Base-by-base conservation (phyloP, 305 asterid species). In the Withania somnifera region DNA sequence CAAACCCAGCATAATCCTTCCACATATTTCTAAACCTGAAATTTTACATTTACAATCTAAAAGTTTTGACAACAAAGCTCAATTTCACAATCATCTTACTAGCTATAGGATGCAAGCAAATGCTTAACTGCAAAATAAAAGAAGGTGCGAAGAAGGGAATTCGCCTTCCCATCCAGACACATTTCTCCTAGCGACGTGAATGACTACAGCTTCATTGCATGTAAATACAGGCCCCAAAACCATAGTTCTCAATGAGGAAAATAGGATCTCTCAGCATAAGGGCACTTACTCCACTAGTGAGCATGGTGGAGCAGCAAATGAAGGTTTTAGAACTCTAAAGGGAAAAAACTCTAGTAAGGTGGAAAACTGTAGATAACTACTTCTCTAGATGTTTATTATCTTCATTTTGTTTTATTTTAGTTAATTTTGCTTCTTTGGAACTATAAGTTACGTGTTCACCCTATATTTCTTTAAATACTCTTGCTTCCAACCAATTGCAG, bases 1-100 rank as follows among this genome's bases (percentile, higher is more conserved):
- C 97, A 93, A 87, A 93, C 94, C 98, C 98, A 96, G 82, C 99
- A 97, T 83, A 94, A 85, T 32, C 98, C 98, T 88, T 93, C 99
- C 84, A 97, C 97, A 83, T 87, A 97, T 87, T 92, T 93, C 87
- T 87, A 87, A 71, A 94, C 97, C 98, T 94, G 93, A 87, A 89
- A 82, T 84, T 81, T n/a, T 17, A 83, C 22, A 26, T 54, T 69
- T 80, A 60, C 89, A 64, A 85, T 84, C 45, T 15, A 28, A 75
- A 17, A 50, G 42, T 26, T 68, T 17, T 50, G 61, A 75, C 17
- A 26, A 28, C 56, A 50, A 6, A 51, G 17, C 45, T 50, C 40
- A 26, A 52, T 75, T 17, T 50, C 61, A 17, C 45, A 50, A 75
- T 50, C 80, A 50, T 51, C 36, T 24, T 45, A 50, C 61, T 75